These are phyloP conservation scores for Mesembryanthemum crystallinum DNA, from an alignment of 148 eudicot genomes.

Conservation along the genomic window DNA sequence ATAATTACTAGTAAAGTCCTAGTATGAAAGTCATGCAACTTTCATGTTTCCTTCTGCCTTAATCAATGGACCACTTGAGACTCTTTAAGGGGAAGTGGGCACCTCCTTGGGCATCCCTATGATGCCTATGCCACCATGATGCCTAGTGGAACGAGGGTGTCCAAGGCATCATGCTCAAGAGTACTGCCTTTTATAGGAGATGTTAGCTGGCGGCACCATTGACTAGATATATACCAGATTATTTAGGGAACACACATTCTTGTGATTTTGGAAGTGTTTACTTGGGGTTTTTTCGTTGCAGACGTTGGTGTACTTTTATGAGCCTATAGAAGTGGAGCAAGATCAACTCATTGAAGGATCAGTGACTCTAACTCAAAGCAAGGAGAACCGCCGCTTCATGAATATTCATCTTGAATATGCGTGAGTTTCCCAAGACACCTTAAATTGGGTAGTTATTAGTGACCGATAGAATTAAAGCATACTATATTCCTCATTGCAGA, in stretches of 20 bases:
- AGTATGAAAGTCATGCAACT: no score
- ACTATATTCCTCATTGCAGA: constrained; percentile 41
- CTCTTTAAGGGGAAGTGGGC: no score
- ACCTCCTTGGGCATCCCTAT: no score
- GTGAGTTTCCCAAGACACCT: constrained; percentile 37
- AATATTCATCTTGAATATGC: constrained; percentile 75
- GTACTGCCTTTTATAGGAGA: background rate
- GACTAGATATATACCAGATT: background rate
- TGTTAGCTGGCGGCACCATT: background rate
- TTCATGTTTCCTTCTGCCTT: no score
- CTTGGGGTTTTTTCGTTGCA: constrained; percentile 30
- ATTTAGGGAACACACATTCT: background rate
- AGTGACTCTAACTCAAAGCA: constrained; percentile 76
- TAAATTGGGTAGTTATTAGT: background rate
- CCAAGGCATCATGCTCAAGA: background rate
- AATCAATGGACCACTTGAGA: no score
- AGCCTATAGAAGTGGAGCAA: constrained; percentile 89
- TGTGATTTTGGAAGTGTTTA: constrained; percentile 7
- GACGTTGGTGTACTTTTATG: constrained; percentile 84
- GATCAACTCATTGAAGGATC: constrained; percentile 89
- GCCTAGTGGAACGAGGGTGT: no score
- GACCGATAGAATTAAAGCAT: background rate
- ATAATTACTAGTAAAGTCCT: no score
- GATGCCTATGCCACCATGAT: no score
- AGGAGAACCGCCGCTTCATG: constrained; percentile 85